Conservation (phyloP, 495 filamentous ascomycete species). For the Aspergillus conjunctus region DNA sequence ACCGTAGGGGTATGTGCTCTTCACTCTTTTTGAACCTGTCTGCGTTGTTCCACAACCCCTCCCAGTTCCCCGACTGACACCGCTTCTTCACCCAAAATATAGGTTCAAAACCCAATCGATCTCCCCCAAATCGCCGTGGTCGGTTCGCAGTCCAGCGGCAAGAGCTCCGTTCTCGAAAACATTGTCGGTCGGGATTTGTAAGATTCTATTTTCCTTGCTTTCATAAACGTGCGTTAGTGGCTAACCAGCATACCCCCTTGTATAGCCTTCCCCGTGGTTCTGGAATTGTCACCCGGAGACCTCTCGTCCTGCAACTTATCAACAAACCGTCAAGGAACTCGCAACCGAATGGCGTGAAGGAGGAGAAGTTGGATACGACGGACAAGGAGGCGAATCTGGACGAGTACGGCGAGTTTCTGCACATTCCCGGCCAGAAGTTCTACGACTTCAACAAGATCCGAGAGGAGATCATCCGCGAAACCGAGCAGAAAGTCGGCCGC, state of each 20-base stretch:
- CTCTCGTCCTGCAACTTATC: conserved; percentile 96
- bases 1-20: conserved; percentile 84
- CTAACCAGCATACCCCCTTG: conserved; percentile 27
- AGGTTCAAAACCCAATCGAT: conserved; percentile 98
- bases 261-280: conserved; percentile 91
- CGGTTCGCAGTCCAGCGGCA: conserved; percentile 97
- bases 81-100: conserved; percentile 28
- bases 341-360: conserved; percentile 76
- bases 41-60: conserved; percentile 11
- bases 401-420: conserved; percentile 99
- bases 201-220: conserved; percentile 35
- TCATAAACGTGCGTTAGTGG: conserved; percentile 24
- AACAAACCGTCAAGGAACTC: conserved; percentile 66
- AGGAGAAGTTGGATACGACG: conserved; percentile 63
- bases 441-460: conserved; percentile 99
- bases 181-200: conserved; percentile 99
- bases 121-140: conserved; percentile 98
- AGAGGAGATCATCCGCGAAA: conserved; percentile 97
- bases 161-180: conserved; percentile 99
- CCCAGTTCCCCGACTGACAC: conserved; percentile 33
- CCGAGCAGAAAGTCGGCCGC: conserved; percentile 90
- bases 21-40: background rate
- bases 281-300: conserved; percentile 95
- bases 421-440: conserved; percentile 98
- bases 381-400: conserved; percentile 89